phyloP scores from a whole-genome alignment of 1,284 basidiomycete genomes.

The Naganishia cerealis region DNA sequence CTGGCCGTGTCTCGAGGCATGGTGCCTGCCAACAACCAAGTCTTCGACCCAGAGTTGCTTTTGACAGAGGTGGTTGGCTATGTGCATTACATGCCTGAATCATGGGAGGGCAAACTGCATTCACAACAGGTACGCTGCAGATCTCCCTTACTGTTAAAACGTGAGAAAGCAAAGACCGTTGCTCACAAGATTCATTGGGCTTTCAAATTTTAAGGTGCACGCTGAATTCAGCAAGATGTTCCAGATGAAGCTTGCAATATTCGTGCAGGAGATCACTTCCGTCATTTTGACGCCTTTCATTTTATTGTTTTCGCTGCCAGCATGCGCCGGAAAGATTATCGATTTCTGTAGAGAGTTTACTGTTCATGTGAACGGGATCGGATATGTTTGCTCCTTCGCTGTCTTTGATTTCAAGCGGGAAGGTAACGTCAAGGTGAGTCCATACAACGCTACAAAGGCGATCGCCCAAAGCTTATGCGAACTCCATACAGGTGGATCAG shows the following conservation, averaged over 20 bases:
- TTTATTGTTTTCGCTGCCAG: conserved; percentile 85
- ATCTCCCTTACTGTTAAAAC: conserved; percentile 18
- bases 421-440: conserved; percentile 73
- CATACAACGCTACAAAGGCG: neutral
- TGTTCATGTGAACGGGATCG: conserved; percentile 90
- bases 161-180: neutral
- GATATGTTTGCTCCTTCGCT: conserved; percentile 96
- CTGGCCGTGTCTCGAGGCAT: conserved; percentile 87
- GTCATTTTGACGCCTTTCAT: conserved; percentile 93
- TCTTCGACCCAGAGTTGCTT: conserved; percentile 88
- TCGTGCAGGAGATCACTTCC: conserved; percentile 81
- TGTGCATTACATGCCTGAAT: conserved; percentile 91
- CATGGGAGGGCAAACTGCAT: conserved; percentile 86
- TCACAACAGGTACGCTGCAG: conserved; percentile 67
- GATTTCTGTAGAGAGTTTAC: conserved; percentile 97
- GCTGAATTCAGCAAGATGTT: conserved; percentile 85
- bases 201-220: conserved; percentile 64
- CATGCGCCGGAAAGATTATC: conserved; percentile 80
- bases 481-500: conserved; percentile 49
- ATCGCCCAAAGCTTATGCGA: neutral
- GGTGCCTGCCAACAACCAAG: conserved; percentile 89
- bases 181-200: neutral
- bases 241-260: conserved; percentile 81
- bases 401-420: conserved; percentile 95
- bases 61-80: conserved; percentile 87